These are phyloP conservation scores for Sclerotinia nivalis DNA, from an alignment of 2,329 filamentous ascomycete species.

Conservation along the genomic window DNA sequence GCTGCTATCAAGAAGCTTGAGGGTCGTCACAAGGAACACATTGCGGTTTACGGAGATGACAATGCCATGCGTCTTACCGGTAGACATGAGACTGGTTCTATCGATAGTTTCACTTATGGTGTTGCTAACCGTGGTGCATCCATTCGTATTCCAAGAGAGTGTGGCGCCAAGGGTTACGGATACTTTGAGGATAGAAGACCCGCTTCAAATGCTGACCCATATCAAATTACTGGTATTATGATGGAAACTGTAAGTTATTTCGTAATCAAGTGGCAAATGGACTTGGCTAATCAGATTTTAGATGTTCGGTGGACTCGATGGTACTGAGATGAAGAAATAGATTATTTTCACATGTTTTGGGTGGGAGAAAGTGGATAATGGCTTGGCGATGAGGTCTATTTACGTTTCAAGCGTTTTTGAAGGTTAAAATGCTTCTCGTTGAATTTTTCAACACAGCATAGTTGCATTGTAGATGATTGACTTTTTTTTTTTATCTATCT, in stretches of 20 bases:
- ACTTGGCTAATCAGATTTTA: slow-evolving; percentile 29
- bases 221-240: slow-evolving; percentile 58
- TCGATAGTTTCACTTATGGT: slow-evolving; percentile 91
- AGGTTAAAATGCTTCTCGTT: background rate
- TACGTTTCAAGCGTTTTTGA: slow-evolving; percentile 17
- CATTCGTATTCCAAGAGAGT: slow-evolving; percentile 86
- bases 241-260: slow-evolving; percentile 42
- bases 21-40: slow-evolving; percentile 77
- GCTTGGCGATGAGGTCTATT: slow-evolving; percentile 22
- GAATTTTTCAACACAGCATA: background rate
- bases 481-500: background rate
- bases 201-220: slow-evolving; percentile 84
- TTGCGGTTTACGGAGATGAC: slow-evolving; percentile 91
- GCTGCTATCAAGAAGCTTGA: slow-evolving; percentile 80
- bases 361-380: slow-evolving; percentile 20
- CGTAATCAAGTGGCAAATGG: background rate
- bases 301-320: slow-evolving; percentile 40
- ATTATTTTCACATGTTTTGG: slow-evolving; percentile 9
- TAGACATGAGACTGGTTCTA: slow-evolving; percentile 88
- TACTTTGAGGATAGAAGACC: slow-evolving; percentile 89
- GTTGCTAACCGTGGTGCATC: slow-evolving; percentile 94
- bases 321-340: slow-evolving; percentile 27
- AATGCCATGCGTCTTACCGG: slow-evolving; percentile 95
- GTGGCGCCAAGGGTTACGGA: slow-evolving; percentile 83
- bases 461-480: slow-evolving; percentile 6